phyloP scores from a whole-genome alignment of 371 early-diverging fungal genomes.

The Mortierella sp. region DNA sequence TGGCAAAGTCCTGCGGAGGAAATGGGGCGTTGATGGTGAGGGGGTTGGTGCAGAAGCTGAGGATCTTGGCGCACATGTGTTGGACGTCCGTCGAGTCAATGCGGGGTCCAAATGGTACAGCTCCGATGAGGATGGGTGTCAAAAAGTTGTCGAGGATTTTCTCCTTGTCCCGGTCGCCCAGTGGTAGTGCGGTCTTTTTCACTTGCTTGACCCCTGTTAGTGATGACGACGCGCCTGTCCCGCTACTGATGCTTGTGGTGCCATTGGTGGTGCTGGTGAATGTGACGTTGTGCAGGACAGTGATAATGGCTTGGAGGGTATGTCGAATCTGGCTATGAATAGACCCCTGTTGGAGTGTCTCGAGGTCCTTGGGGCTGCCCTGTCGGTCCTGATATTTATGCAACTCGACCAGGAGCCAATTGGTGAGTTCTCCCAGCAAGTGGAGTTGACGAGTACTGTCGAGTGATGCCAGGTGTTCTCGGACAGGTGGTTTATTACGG shows the following conservation, averaged over 20 bases:
- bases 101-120: constrained; percentile 20
- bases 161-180: constrained; percentile 16
- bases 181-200: not conserved
- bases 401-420: constrained; percentile 42
- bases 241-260: not conserved
- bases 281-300: constrained; percentile 18
- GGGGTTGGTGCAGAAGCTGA: constrained; percentile 26
- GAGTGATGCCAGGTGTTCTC: constrained; percentile 21
- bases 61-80: constrained; percentile 40
- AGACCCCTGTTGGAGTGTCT: constrained; percentile 23
- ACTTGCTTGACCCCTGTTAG: not conserved
- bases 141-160: constrained; percentile 27
- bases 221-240: not conserved
- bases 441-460: constrained; percentile 23
- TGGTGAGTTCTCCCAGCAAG: constrained; percentile 51
- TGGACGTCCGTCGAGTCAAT: constrained; percentile 35
- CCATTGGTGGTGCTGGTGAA: not conserved
- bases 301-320: constrained; percentile 32
- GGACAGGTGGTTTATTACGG: constrained; percentile 9
- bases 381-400: constrained; percentile 33
- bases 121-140: constrained; percentile 21
- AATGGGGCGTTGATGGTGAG: constrained; percentile 11
- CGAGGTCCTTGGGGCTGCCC: not conserved
- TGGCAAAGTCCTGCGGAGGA: constrained; percentile 8
- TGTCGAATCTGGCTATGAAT: constrained; percentile 37